phyloP scores from a whole-genome alignment of 441 rosid species.

The Populus hybrid region DNA sequence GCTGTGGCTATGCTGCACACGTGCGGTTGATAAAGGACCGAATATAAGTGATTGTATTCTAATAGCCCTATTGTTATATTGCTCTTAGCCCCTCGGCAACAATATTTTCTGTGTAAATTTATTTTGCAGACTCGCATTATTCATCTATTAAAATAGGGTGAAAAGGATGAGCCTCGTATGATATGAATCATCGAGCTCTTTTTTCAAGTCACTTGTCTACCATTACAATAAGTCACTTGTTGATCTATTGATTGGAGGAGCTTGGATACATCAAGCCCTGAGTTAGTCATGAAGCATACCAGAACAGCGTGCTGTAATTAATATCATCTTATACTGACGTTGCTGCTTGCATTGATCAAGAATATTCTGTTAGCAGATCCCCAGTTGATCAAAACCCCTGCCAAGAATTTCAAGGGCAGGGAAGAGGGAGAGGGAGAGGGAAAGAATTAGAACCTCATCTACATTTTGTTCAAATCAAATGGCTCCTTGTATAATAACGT shows the following conservation, averaged over 20 bases:
- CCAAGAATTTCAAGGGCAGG: not conserved
- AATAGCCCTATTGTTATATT: not conserved
- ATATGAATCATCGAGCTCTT: not conserved
- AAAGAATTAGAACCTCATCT: not conserved
- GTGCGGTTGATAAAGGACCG: slow-evolving; percentile 2
- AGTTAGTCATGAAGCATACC: too few relatives aligned
- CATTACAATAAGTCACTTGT: not conserved
- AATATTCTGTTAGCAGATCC: too few relatives aligned
- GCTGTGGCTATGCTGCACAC: slow-evolving; percentile 15
- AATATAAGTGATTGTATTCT: not conserved
- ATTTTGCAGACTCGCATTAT: not conserved
- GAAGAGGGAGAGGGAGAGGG: not conserved
- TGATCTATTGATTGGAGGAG: too few relatives aligned
- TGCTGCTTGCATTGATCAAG: not conserved
- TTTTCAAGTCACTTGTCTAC: too few relatives aligned
- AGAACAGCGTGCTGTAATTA: too few relatives aligned
- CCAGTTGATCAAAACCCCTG: not conserved
- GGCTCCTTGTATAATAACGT: not conserved
- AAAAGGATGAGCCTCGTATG: not conserved
- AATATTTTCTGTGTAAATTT: too few relatives aligned
- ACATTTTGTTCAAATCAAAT: not conserved
- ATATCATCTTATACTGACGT: not conserved
- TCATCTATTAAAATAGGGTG: not conserved
- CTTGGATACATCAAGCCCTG: too few relatives aligned
- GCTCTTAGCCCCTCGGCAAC: not conserved